Conservation (phyloP, 768 basidiomycete species). For the Termitomyces sp. region DNA sequence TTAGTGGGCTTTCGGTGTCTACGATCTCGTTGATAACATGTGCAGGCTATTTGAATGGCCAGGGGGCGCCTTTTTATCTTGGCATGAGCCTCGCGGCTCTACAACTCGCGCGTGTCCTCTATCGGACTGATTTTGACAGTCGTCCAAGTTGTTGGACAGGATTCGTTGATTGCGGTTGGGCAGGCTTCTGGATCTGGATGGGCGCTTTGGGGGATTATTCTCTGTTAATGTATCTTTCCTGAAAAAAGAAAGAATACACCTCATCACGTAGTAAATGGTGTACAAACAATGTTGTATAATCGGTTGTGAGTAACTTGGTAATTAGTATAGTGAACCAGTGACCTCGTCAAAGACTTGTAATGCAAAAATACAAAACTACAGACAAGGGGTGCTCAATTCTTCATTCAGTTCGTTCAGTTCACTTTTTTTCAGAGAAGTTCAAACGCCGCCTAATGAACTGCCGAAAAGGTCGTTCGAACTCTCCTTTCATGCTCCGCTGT, state of each 20-base stretch:
- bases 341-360: neutral
- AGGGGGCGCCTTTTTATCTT: slow-evolving; percentile 74
- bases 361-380: too few species aligned
- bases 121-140: slow-evolving; percentile 67
- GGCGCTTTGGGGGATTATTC: slow-evolving; percentile 71
- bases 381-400: too few species aligned
- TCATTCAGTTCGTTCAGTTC: too few species aligned
- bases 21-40: slow-evolving; percentile 70
- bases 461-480: too few species aligned
- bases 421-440: too few species aligned
- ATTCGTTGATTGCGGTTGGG: slow-evolving; percentile 84
- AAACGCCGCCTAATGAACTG: too few species aligned
- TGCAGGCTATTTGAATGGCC: slow-evolving; percentile 76
- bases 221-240: slow-evolving; percentile 20
- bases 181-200: slow-evolving; percentile 84
- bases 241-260: neutral
- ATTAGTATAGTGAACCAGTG: neutral
- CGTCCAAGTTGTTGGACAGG: slow-evolving; percentile 85
- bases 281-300: neutral
- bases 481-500: too few species aligned
- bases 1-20: slow-evolving; percentile 66
- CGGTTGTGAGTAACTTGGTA: neutral
- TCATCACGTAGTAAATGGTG: neutral
- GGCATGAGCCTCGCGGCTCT: slow-evolving; percentile 67
- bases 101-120: slow-evolving; percentile 76